Percentiles rank a stretch among this genome's conserved stretches.
These are phyloP conservation scores for Aspergillus wentii DNA, from an alignment of 495 filamentous ascomycete genomes.

Conservation along the genomic window DNA sequence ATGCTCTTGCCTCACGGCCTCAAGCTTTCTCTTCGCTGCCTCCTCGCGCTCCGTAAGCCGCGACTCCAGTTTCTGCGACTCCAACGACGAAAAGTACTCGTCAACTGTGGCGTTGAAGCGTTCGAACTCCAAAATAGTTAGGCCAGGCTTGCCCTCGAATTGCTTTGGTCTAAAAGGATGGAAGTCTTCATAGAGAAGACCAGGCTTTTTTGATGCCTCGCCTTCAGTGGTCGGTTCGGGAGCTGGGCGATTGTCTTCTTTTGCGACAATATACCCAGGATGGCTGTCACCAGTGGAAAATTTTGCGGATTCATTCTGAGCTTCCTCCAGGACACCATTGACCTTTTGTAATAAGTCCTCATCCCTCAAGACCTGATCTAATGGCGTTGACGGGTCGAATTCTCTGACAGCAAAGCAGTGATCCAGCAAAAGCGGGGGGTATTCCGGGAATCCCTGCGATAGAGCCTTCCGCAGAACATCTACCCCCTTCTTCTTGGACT, in stretches of 20 bases:
- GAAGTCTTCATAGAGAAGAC: slow-evolving; percentile 85
- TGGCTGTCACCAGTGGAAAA: slow-evolving; percentile 26
- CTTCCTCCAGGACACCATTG: slow-evolving; percentile 60
- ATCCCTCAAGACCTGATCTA: slow-evolving; percentile 63
- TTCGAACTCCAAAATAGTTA: slow-evolving; percentile 67
- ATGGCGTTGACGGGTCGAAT: slow-evolving; percentile 61
- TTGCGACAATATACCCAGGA: slow-evolving; percentile 84
- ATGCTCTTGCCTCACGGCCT: slow-evolving; percentile 76
- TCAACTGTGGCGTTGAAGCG: slow-evolving; percentile 92
- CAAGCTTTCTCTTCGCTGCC: slow-evolving; percentile 74
- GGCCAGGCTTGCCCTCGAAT: slow-evolving; percentile 60
- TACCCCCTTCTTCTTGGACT: slow-evolving; percentile 73
- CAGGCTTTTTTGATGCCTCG: slow-evolving; percentile 32
- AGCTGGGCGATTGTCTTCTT: slow-evolving; percentile 39
- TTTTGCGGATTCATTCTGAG: slow-evolving; percentile 45
- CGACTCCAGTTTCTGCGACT: slow-evolving; percentile 88
- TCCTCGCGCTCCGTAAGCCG: slow-evolving; percentile 75
- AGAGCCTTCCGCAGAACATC: slow-evolving; percentile 75
- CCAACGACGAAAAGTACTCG: slow-evolving; percentile 93
- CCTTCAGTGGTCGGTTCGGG: slow-evolving; percentile 14
- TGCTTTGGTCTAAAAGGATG: slow-evolving; percentile 89
- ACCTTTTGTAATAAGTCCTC: slow-evolving; percentile 60
- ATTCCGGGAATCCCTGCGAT: slow-evolving; percentile 77
- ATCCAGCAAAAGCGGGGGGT: slow-evolving; percentile 80
- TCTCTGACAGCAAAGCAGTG: slow-evolving; percentile 67